Percentiles rank a stretch among this genome's conserved stretches.
Evolutionary conservation across 495 filamentous ascomycete species (phyloP).

Genomic region (Aspergillus bertholletiae): DNA sequence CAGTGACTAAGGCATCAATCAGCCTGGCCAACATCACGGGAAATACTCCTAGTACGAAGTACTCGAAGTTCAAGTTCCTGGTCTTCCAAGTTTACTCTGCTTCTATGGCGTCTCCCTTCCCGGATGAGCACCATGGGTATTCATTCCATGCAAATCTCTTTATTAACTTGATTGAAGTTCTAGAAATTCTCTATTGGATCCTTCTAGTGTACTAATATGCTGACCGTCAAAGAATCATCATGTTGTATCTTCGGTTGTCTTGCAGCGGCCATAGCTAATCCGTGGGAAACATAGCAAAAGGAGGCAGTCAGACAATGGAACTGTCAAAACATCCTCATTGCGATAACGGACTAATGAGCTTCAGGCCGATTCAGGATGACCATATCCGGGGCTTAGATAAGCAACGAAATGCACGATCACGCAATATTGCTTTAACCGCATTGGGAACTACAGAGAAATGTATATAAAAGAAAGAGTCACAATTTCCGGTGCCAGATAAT

Average conservation of each 20-base stretch:
- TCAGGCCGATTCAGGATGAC: neutral
- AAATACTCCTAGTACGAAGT: neutral
- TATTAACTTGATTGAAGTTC: too few relatives aligned
- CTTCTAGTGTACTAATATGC: neutral
- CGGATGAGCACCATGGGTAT: neutral
- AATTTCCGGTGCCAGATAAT: neutral
- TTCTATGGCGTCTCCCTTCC: neutral
- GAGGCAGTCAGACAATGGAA: neutral
- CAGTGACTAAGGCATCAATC: neutral
- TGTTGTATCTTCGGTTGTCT: too few relatives aligned
- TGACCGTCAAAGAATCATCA: too few relatives aligned
- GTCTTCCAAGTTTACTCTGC: too few relatives aligned
- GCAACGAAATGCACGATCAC: slow-evolving; percentile 13
- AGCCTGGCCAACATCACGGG: neutral
- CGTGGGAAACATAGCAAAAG: too few relatives aligned
- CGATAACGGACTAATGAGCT: neutral
- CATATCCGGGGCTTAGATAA: slow-evolving; percentile 13
- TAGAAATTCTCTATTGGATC: too few relatives aligned
- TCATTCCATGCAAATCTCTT: too few relatives aligned
- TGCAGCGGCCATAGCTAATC: too few relatives aligned
- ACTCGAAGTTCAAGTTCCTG: too few relatives aligned
- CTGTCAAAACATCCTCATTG: neutral
- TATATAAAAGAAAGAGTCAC: slow-evolving; percentile 11
- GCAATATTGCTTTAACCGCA: slow-evolving; percentile 25
- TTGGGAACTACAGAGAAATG: slow-evolving; percentile 13